phyloP scores from a whole-genome alignment of 2,329 filamentous ascomycete species.

The Biscogniauxia mediterranea region DNA sequence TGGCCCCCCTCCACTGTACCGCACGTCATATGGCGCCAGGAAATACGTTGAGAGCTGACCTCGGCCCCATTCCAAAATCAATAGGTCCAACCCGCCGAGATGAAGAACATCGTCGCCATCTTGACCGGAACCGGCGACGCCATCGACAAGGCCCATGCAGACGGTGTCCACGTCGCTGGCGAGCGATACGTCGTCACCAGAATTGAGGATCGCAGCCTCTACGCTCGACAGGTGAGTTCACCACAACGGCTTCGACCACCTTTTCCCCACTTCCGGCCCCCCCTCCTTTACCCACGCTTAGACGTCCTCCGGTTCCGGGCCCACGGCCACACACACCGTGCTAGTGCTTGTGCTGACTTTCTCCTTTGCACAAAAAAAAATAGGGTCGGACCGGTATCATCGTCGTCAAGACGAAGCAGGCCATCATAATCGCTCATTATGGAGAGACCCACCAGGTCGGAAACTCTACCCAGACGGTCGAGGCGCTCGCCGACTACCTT shows the following conservation, averaged over 20 bases:
- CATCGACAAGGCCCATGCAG: slow-evolving; percentile 64
- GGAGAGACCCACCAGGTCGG: slow-evolving; percentile 69
- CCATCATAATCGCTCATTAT: slow-evolving; percentile 87
- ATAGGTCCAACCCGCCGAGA: slow-evolving; percentile 58
- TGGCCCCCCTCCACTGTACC: not conserved
- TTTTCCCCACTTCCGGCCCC: not conserved
- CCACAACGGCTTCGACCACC: not conserved
- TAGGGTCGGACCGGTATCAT: slow-evolving; percentile 76
- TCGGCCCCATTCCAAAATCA: slow-evolving; percentile 21
- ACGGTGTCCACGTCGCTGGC: slow-evolving; percentile 73
- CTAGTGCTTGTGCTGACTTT: not conserved
- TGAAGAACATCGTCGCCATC: slow-evolving; percentile 56
- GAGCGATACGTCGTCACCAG: slow-evolving; percentile 77
- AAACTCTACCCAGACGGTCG: slow-evolving; percentile 74
- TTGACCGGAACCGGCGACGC: slow-evolving; percentile 45
- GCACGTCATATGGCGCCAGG: not conserved
- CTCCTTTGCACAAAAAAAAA: not conserved
- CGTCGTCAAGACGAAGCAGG: slow-evolving; percentile 83
- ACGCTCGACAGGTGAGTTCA: slow-evolving; percentile 75
- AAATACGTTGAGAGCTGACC: not conserved
- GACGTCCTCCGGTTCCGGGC: not conserved
- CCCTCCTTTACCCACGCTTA: not conserved
- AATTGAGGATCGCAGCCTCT: slow-evolving; percentile 75
- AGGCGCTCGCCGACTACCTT: slow-evolving; percentile 84
- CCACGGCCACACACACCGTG: not conserved